Conservation (phyloP, 805 yeast species). For the Starmerella tilneyi region DNA sequence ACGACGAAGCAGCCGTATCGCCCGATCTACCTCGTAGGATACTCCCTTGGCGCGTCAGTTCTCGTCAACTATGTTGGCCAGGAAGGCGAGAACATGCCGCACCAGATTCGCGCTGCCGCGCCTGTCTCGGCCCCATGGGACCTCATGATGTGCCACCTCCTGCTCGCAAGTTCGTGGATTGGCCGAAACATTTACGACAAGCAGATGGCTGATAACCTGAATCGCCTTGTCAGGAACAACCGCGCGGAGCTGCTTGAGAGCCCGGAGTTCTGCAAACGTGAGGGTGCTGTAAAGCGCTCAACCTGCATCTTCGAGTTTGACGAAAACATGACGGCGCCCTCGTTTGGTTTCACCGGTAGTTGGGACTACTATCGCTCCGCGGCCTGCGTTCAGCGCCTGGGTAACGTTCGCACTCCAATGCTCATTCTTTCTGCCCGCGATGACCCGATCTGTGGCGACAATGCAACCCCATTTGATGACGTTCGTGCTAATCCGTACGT, state of each 20-base stretch:
- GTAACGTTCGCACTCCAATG: constrained; percentile 50
- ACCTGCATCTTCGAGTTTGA: constrained; percentile 48
- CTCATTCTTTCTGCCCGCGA: constrained; percentile 56
- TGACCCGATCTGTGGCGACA: constrained; percentile 60
- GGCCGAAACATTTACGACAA: constrained; percentile 43
- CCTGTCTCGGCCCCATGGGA: constrained; percentile 70
- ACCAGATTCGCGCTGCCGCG: constrained; percentile 44
- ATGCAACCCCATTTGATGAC: constrained; percentile 43
- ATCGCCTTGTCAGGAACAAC: constrained; percentile 38
- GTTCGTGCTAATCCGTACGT: constrained; percentile 49
- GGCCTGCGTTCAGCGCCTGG: constrained; percentile 46
- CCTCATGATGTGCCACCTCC: constrained; percentile 40
- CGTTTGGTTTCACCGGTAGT: constrained; percentile 56
- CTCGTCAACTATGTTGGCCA: constrained; percentile 64
- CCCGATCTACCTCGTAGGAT: constrained; percentile 61
- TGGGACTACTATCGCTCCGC: constrained; percentile 56
- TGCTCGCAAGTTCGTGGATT: constrained; percentile 35
- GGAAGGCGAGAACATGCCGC: constrained; percentile 33
- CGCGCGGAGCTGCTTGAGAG: constrained; percentile 32
- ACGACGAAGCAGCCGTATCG: constrained; percentile 47
- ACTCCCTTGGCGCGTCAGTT: constrained; percentile 68
- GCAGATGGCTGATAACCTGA: constrained; percentile 41
- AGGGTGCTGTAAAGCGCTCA: constrained; percentile 19
- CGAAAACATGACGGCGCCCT: constrained; percentile 49
- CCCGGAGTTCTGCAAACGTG: constrained; percentile 29